phyloP scores from a whole-genome alignment of 2,329 filamentous ascomycete genomes.

The Pseudogymnoascus sp. region DNA sequence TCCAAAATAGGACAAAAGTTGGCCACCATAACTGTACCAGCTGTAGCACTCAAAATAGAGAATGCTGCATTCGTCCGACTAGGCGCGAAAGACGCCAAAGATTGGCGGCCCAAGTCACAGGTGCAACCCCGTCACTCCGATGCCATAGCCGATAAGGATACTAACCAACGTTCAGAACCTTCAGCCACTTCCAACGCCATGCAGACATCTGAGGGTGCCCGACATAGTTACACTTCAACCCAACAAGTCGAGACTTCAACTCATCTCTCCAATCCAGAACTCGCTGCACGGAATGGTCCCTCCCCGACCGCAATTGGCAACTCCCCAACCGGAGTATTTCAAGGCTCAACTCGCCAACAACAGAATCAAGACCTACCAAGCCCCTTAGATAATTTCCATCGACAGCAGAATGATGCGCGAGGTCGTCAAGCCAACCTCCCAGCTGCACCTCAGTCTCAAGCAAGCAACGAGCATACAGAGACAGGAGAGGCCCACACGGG shows the following conservation, averaged over 20 bases:
- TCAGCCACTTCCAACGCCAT: not conserved
- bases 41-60: constrained; percentile 24
- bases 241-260: not conserved
- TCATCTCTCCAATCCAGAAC: not conserved
- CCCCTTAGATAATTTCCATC: not conserved
- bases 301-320: not conserved
- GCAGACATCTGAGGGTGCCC: not conserved
- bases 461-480: constrained; percentile 2
- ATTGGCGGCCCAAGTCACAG: not conserved
- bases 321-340: not conserved
- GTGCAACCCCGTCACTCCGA: not conserved
- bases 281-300: not conserved
- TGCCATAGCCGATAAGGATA: not conserved
- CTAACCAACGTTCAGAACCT: not conserved
- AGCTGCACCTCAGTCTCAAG: not conserved
- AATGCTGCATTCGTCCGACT: constrained; percentile 14
- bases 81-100: not conserved
- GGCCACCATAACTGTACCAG: constrained; percentile 11
- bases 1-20: constrained; percentile 21
- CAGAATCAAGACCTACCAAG: not conserved
- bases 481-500: constrained; percentile 1
- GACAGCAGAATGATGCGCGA: not conserved
- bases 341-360: not conserved
- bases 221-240: not conserved
- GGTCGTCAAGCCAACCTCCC: not conserved